These are phyloP conservation scores for Malbranchea cinnamomea DNA, from an alignment of 2,329 filamentous ascomycete genomes.

Conservation along the genomic window DNA sequence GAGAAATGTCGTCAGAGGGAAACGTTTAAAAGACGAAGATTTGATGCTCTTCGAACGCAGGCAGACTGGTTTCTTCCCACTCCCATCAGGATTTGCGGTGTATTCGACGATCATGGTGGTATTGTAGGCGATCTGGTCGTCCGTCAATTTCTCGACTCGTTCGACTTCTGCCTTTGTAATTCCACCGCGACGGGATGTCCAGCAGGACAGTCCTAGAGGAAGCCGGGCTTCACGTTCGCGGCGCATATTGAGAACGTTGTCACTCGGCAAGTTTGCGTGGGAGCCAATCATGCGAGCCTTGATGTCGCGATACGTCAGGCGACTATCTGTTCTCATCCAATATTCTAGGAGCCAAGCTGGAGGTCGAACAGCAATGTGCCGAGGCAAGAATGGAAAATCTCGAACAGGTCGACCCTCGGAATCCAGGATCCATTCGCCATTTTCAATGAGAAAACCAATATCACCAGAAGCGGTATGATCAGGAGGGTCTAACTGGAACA, in stretches of 20 bases:
- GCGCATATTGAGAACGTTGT: slow-evolving; percentile 17
- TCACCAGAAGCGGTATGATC: neutral
- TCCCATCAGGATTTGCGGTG: neutral
- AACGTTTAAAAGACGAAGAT: slow-evolving; percentile 2
- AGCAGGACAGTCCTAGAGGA: slow-evolving; percentile 16
- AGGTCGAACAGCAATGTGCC: slow-evolving; percentile 15
- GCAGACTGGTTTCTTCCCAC: slow-evolving; percentile 1
- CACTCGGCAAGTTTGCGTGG: slow-evolving; percentile 8
- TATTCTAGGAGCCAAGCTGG: slow-evolving; percentile 18
- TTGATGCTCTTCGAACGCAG: slow-evolving; percentile 12
- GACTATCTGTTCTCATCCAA: slow-evolving; percentile 17
- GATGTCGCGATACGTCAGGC: slow-evolving; percentile 17
- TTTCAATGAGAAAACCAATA: slow-evolving; percentile 9
- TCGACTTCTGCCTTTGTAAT: slow-evolving; percentile 15
- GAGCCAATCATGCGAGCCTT: slow-evolving; percentile 16
- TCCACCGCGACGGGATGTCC: slow-evolving; percentile 11
- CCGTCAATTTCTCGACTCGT: slow-evolving; percentile 14
- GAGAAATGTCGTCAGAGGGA: slow-evolving; percentile 13
- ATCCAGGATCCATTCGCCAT: slow-evolving; percentile 8
- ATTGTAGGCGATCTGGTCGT: slow-evolving; percentile 14
- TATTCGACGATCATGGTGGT: slow-evolving; percentile 15
- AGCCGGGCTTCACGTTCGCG: slow-evolving; percentile 15
- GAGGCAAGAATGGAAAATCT: slow-evolving; percentile 16
- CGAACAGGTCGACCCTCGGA: slow-evolving; percentile 10
- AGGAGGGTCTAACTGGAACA: slow-evolving; percentile 14